These are phyloP conservation scores for Globisporangium middletonii DNA, from an alignment of 352 stramenopile species.

Conservation along the genomic window DNA sequence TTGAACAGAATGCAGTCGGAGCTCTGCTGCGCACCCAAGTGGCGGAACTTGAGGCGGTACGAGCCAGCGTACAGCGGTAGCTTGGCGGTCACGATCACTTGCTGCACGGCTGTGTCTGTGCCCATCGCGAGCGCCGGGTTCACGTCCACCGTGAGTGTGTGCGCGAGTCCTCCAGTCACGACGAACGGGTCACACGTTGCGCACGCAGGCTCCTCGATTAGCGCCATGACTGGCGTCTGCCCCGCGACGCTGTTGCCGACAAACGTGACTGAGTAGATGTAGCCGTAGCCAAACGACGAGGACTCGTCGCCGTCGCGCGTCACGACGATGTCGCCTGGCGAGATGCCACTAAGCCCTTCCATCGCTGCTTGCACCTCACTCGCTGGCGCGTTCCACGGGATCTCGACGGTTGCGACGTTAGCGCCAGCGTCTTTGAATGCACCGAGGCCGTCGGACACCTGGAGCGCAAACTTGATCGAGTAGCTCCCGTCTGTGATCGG, in stretches of 20 bases:
- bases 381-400: constrained; percentile 39
- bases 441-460: constrained; percentile 20
- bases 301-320: constrained; percentile 67
- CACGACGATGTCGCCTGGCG: constrained; percentile 49
- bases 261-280: constrained; percentile 72
- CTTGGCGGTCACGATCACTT: constrained; percentile 48
- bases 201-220: constrained; percentile 14
- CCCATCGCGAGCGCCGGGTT: constrained; percentile 52
- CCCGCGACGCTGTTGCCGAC: constrained; percentile 64
- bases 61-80: constrained; percentile 51
- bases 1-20: constrained; percentile 65
- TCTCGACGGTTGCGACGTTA: constrained; percentile 13
- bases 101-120: constrained; percentile 64
- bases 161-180: constrained; percentile 25
- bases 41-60: constrained; percentile 41
- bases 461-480: constrained; percentile 35
- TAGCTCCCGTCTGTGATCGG: constrained; percentile 46
- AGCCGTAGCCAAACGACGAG: constrained; percentile 50
- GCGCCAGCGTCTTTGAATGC: constrained; percentile 22
- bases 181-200: constrained; percentile 31
- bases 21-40: constrained; percentile 26
- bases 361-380: constrained; percentile 26
- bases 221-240: constrained; percentile 34
- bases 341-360: constrained; percentile 25
- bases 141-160: constrained; percentile 24